phyloP scores from a whole-genome alignment of 2,329 filamentous ascomycete genomes.

The Neonectria ditissima region DNA sequence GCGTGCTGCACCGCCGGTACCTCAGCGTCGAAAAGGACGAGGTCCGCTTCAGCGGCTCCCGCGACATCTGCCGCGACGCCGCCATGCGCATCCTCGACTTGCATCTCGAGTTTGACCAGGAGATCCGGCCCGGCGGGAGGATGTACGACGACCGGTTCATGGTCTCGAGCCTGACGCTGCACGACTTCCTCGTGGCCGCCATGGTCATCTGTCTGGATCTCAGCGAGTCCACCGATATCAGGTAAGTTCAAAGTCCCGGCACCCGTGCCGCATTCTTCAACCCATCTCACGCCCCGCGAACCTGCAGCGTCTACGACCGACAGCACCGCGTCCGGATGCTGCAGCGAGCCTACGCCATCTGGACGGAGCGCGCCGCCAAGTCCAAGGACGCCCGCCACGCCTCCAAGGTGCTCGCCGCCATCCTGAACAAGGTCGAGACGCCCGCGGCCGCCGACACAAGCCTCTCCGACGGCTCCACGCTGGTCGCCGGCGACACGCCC shows the following conservation, averaged over 20 bases:
- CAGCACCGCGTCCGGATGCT: slow-evolving; percentile 52
- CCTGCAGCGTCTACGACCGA: slow-evolving; percentile 46
- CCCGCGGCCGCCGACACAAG: slow-evolving; percentile 15
- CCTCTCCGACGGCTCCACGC: slow-evolving; percentile 19
- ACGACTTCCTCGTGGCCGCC: slow-evolving; percentile 69
- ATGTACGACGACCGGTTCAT: slow-evolving; percentile 66
- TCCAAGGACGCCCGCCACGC: slow-evolving; percentile 59
- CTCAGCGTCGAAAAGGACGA: slow-evolving; percentile 55
- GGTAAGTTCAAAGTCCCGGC: slow-evolving; percentile 44
- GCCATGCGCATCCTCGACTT: slow-evolving; percentile 59
- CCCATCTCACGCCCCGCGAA: background rate
- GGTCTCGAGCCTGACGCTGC: slow-evolving; percentile 63
- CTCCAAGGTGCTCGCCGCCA: slow-evolving; percentile 56
- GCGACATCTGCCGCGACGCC: slow-evolving; percentile 56
- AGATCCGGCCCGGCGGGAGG: slow-evolving; percentile 61
- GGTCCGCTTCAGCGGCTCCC: slow-evolving; percentile 53
- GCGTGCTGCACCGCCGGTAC: slow-evolving; percentile 63
- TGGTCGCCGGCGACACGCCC: slow-evolving; percentile 17
- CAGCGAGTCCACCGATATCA: slow-evolving; percentile 53
- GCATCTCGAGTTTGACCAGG: slow-evolving; percentile 60
- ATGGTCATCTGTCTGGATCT: slow-evolving; percentile 70
- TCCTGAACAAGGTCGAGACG: slow-evolving; percentile 53
- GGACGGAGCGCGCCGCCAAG: slow-evolving; percentile 52
- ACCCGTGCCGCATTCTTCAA: background rate
- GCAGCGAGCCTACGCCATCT: slow-evolving; percentile 56